These are phyloP conservation scores for Mucor irregularis DNA, from an alignment of 371 early-diverging fungal genomes.

Conservation along the genomic window DNA sequence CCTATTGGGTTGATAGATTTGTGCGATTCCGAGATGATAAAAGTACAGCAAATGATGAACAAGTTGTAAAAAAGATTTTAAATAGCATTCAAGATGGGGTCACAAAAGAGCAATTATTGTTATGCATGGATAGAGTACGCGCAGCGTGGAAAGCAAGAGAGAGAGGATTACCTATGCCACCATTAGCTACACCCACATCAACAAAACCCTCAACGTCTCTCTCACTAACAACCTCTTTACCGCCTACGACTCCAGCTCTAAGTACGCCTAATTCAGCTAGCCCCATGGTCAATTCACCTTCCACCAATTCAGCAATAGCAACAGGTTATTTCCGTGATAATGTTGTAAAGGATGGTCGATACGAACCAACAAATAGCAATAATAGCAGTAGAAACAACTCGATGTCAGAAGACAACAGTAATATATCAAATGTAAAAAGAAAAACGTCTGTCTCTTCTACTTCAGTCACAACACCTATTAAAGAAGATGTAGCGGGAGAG, in stretches of 20 bases:
- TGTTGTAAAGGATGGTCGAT: no score
- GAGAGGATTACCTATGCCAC: constrained; percentile 39
- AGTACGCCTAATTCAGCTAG: constrained; percentile 3
- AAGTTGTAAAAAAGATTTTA: constrained; percentile 53
- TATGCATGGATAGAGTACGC: constrained; percentile 55
- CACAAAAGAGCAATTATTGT: constrained; percentile 45
- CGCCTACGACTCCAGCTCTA: constrained; percentile 1
- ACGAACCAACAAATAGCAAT: no score
- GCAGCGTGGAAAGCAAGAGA: constrained; percentile 68
- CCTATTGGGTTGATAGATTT: no score
- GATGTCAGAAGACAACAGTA: constrained; percentile 9
- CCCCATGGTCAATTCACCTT: constrained; percentile 6
- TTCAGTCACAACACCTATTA: not conserved
- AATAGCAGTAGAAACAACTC: constrained; percentile 8
- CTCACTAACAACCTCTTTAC: not conserved
- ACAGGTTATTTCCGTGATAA: constrained; percentile 11
- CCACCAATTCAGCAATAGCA: not conserved
- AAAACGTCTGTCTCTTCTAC: constrained; percentile 9
- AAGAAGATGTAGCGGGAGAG: not conserved
- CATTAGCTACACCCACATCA: constrained; percentile 5
- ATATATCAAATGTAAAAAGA: not conserved
- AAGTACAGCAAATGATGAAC: constrained; percentile 67
- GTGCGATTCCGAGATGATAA: constrained; percentile 72
- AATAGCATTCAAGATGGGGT: constrained; percentile 57
- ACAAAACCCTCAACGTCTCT: not conserved